Evolutionary conservation across 2,329 filamentous ascomycete genomes (phyloP), one percentile per base, ranked within the genome.

Genomic region (Aureobasidium zeae): DNA sequence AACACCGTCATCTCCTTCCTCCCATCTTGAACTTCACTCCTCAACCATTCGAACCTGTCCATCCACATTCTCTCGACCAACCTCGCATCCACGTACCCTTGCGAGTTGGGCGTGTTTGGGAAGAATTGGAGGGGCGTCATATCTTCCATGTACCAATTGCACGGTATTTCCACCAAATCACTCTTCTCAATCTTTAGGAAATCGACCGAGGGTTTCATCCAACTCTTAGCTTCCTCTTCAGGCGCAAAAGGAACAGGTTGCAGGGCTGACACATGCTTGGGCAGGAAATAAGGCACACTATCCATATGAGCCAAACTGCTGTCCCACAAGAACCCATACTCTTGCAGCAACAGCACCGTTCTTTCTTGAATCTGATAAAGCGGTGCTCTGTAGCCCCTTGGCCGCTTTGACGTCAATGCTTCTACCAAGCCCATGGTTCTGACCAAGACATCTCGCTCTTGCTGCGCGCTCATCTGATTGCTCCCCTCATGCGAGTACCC

Each of bases 61-160:
- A 65, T 70, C 76, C 76, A 79, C 63, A 79, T 72, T 47, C 71
- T 65, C 62, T 79, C 75, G 20, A 79, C 67, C 2, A 72, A 65
- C 8, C 69, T 63, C 4, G 71, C 68, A 42, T 74, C 71, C 1
- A 78, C 73, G 52, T 77, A 79, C 1, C 76, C 76, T 31, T 72
- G 69, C 2, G 68, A 72, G 48, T 77, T 78, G 1, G 63, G 53
- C 9, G 60, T 61, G 39, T 70, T 62, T 6, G 68, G 68, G 44
- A 58, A 66, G 50, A 63, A 71, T 33, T 70, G 67, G 47, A 72
- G 48, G 0, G 68, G 69, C 36, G 68, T 71, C 63, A 68, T 70
- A 48, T 73, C 70, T 30, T 73, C 70, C 39, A 61, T 62, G 49
- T 73, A 72, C 69, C 69, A 73, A 45, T 70, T 71, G 13, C 62